These are phyloP conservation scores for Yamadazyma triangularis DNA, from an alignment of 1,139 yeast species.

Conservation along the genomic window DNA sequence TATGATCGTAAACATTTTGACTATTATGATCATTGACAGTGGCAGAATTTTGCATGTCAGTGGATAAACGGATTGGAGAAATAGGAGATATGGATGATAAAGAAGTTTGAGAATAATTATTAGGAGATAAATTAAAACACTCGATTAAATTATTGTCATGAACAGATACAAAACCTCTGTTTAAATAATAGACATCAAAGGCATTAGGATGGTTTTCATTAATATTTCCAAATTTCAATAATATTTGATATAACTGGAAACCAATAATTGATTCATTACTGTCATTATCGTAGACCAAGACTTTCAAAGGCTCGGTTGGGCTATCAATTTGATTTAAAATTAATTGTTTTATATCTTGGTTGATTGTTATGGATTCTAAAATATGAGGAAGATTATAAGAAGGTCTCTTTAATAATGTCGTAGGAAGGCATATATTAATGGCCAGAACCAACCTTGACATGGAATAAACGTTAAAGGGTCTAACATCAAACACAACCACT, in stretches of 20 bases:
- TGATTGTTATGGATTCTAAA: conserved; percentile 24
- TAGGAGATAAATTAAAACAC: conserved; percentile 2
- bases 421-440: conserved; percentile 37
- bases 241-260: conserved; percentile 36
- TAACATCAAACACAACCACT: conserved; percentile 27
- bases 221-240: conserved; percentile 31
- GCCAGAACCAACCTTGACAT: conserved; percentile 24
- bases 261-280: conserved; percentile 26
- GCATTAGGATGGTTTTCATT: conserved; percentile 9
- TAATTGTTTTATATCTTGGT: conserved; percentile 13
- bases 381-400: conserved; percentile 29
- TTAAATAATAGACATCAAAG: conserved; percentile 28
- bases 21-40: neutral
- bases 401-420: conserved; percentile 35
- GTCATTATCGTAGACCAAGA: conserved; percentile 51
- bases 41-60: neutral
- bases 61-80: conserved; percentile 3
- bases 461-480: conserved; percentile 34
- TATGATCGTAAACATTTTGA: neutral
- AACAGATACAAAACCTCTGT: conserved; percentile 30
- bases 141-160: conserved; percentile 8
- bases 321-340: conserved; percentile 11
- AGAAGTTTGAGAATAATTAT: neutral
- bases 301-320: conserved; percentile 11
- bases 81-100: conserved; percentile 3